These are phyloP conservation scores for Beta vulgaris DNA, from an alignment of 148 eudicot species.

Conservation along the genomic window DNA sequence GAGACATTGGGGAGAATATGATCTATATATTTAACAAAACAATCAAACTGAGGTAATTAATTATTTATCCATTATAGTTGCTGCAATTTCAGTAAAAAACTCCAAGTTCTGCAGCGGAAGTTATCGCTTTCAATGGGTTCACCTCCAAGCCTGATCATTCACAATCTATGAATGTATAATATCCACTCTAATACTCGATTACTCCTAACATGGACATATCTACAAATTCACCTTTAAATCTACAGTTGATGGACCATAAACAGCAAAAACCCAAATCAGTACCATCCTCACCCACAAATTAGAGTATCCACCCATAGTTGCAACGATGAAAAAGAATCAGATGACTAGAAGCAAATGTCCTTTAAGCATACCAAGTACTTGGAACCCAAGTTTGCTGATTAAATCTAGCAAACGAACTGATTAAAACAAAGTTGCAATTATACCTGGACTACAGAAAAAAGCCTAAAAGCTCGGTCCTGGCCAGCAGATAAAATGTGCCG, in stretches of 20 bases:
- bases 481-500: constrained; percentile 97
- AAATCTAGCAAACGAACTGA: too few species aligned
- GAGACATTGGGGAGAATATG: neutral
- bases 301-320: neutral
- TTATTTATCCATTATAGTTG: too few species aligned
- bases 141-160: neutral
- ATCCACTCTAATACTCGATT: too few species aligned
- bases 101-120: neutral
- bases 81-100: too few species aligned
- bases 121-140: neutral
- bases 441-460: constrained; percentile 94
- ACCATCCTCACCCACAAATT: neutral
- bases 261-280: neutral
- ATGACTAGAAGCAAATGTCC: neutral
- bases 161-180: neutral
- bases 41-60: too few species aligned
- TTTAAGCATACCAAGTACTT: neutral
- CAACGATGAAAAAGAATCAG: too few species aligned
- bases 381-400: neutral
- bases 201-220: neutral
- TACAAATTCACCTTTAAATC: neutral
- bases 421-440: neutral
- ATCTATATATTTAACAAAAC: neutral
- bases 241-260: neutral
- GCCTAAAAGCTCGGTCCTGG: constrained; percentile 97